These are phyloP conservation scores for Boletus pseudo-olivaceus DNA, from an alignment of 768 basidiomycete genomes.

Conservation along the genomic window DNA sequence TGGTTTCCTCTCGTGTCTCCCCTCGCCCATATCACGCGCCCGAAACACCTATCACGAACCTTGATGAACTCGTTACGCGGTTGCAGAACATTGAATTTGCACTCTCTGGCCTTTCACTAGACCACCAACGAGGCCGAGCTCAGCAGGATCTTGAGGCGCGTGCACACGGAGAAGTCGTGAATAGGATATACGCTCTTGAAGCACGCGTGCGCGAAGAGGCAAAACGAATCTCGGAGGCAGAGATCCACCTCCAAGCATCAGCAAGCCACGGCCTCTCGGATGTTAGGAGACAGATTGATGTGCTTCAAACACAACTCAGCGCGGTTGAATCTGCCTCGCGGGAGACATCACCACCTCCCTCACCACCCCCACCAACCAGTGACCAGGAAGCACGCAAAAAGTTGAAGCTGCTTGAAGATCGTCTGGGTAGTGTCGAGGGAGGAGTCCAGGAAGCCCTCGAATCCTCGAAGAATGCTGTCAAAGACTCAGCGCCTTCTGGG, in stretches of 20 bases:
- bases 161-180: conserved; percentile 48
- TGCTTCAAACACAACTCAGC: conserved; percentile 43
- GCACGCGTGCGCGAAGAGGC: conserved; percentile 44
- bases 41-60: conserved; percentile 56
- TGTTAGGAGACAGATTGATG: conserved; percentile 55
- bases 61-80: conserved; percentile 62
- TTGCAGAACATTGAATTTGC: conserved; percentile 61
- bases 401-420: conserved; percentile 58
- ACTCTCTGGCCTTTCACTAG: conserved; percentile 55
- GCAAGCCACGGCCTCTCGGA: conserved; percentile 44
- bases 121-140: conserved; percentile 47
- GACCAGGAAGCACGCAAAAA: conserved; percentile 59
- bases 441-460: conserved; percentile 73
- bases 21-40: conserved; percentile 48
- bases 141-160: conserved; percentile 53
- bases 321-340: conserved; percentile 24
- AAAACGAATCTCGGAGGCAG: conserved; percentile 50
- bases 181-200: conserved; percentile 57
- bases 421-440: conserved; percentile 57
- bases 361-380: conserved; percentile 21
- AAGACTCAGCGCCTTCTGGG: conserved; percentile 36
- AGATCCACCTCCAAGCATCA: conserved; percentile 43
- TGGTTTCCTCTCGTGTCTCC: conserved; percentile 34
- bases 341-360: conserved; percentile 13
- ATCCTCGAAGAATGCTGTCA: conserved; percentile 46